Evolutionary conservation across 768 basidiomycete species (phyloP).

Genomic region (Russula compacta): DNA sequence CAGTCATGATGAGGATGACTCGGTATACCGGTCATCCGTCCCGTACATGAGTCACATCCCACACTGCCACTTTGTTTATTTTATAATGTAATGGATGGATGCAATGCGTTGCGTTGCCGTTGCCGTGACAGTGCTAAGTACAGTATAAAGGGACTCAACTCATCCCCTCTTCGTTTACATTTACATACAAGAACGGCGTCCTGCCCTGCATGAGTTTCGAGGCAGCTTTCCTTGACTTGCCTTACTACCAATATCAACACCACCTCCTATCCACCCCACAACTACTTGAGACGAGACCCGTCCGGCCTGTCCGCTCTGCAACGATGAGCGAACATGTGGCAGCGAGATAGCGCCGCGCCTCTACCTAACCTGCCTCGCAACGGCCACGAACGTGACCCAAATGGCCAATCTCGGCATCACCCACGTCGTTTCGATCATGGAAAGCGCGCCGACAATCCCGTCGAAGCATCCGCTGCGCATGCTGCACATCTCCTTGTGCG

Average conservation of each 20-base stretch:
- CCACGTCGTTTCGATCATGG: slow-evolving; percentile 61
- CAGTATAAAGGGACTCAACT: too few relatives aligned
- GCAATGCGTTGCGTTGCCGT: too few relatives aligned
- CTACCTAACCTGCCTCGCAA: slow-evolving; percentile 55
- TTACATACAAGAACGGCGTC: too few relatives aligned
- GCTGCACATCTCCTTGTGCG: slow-evolving; percentile 45
- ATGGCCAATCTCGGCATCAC: slow-evolving; percentile 57
- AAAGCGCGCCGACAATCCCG: slow-evolving; percentile 39
- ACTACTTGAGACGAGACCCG: background rate
- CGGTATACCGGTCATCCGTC: too few relatives aligned
- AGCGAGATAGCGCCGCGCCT: slow-evolving; percentile 38
- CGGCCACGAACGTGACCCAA: slow-evolving; percentile 41
- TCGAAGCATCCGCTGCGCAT: slow-evolving; percentile 29
- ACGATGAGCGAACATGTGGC: slow-evolving; percentile 16
- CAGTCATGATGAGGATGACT: too few relatives aligned
- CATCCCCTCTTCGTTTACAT: too few relatives aligned
- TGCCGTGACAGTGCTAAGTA: too few relatives aligned
- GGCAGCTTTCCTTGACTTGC: background rate
- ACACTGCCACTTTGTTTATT: too few relatives aligned
- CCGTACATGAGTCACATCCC: too few relatives aligned
- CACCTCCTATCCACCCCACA: background rate
- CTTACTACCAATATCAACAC: background rate
- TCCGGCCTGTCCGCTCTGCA: background rate
- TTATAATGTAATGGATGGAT: too few relatives aligned
- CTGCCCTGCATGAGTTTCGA: slow-evolving; percentile 2